phyloP scores from a whole-genome alignment of 2,329 filamentous ascomycete genomes.

The Exophiala spinifera region DNA sequence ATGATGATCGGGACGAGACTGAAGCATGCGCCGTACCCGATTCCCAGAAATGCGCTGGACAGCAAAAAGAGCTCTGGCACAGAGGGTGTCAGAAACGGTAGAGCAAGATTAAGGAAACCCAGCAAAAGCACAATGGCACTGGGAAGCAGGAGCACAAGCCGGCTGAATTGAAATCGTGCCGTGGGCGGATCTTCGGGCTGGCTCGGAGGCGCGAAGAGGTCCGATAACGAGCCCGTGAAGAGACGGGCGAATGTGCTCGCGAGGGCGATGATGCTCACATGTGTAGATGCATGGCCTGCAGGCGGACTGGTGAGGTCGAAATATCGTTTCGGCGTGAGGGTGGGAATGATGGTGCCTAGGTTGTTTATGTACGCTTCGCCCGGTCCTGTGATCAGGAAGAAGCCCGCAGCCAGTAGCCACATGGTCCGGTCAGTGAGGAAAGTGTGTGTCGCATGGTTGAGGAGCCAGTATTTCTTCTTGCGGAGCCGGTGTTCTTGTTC shows the following conservation, averaged over 20 bases:
- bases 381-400: constrained; percentile 88
- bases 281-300: constrained; percentile 69
- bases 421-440: constrained; percentile 89
- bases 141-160: constrained; percentile 73
- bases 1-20: constrained; percentile 86
- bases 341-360: constrained; percentile 86
- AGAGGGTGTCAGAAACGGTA: constrained; percentile 70
- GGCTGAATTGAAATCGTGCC: constrained; percentile 56
- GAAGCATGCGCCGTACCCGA: constrained; percentile 91
- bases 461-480: constrained; percentile 80
- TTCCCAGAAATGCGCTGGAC: constrained; percentile 78
- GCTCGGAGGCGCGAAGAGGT: constrained; percentile 67
- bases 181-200: constrained; percentile 36
- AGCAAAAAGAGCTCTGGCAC: constrained; percentile 79
- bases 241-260: constrained; percentile 88
- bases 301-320: constrained; percentile 42
- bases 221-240: constrained; percentile 83
- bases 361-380: constrained; percentile 99
- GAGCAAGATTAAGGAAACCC: constrained; percentile 74
- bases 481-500: constrained; percentile 54
- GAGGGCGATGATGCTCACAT: constrained; percentile 87
- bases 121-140: constrained; percentile 71
- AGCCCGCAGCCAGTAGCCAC: constrained; percentile 90
- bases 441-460: constrained; percentile 83
- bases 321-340: constrained; percentile 66